phyloP scores from a whole-genome alignment of 352 stramenopile species.

The Blastocystis sp. region DNA sequence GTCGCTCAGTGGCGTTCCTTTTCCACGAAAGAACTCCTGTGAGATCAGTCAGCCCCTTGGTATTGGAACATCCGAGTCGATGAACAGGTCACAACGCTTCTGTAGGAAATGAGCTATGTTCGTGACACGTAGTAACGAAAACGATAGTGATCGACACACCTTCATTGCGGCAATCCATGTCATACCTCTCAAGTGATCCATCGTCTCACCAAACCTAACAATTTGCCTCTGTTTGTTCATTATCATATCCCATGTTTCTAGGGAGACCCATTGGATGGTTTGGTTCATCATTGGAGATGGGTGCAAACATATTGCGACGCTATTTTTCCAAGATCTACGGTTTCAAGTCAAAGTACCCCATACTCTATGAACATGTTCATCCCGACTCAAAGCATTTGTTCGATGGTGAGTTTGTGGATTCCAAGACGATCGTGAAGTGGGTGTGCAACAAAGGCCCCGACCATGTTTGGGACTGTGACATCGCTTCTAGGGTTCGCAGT shows the following conservation, averaged over 20 bases:
- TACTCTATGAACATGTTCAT: constrained; percentile 11
- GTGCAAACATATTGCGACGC: not conserved
- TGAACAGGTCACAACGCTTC: not conserved
- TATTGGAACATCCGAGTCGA: not conserved
- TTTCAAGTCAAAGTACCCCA: constrained; percentile 22
- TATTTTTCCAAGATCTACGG: constrained; percentile 43
- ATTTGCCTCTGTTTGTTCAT: too few relatives aligned
- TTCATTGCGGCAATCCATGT: too few relatives aligned
- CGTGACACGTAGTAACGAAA: not conserved
- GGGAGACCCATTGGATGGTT: too few relatives aligned
- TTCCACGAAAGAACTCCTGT: not conserved
- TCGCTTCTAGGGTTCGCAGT: not conserved
- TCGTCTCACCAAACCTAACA: too few relatives aligned
- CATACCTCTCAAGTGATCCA: too few relatives aligned
- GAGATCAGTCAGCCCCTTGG: not conserved
- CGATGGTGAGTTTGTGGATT: not conserved
- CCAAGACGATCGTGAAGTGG: constrained; percentile 19
- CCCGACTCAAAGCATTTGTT: not conserved
- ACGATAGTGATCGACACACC: not conserved
- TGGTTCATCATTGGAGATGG: too few relatives aligned
- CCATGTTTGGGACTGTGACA: constrained; percentile 45
- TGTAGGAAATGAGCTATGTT: not conserved
- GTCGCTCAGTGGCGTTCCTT: not conserved
- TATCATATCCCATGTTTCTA: too few relatives aligned
- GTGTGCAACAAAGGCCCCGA: constrained; percentile 25